Conservation (phyloP, 345 rosid genomes). For the Salix koriyanagi region DNA sequence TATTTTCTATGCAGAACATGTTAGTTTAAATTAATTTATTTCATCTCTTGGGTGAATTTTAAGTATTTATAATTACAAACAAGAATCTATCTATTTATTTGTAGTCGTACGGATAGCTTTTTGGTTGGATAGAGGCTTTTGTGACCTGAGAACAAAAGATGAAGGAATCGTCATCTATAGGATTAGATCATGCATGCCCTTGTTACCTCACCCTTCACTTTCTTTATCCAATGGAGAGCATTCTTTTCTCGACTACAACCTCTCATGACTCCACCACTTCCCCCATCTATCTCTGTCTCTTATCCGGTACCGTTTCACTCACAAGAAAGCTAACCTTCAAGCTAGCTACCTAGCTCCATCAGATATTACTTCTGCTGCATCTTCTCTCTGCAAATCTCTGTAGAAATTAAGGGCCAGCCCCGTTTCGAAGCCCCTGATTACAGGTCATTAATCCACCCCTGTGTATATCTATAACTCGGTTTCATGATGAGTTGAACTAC, state of each 20-base stretch:
- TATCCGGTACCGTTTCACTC: not conserved
- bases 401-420: not conserved
- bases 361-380: not conserved
- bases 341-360: not conserved
- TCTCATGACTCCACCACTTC: not conserved
- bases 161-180: not conserved
- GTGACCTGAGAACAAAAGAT: not conserved
- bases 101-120: not conserved
- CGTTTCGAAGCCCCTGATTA: not conserved
- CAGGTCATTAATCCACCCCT: slow-evolving; percentile 4
- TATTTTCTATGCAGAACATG: too few relatives aligned
- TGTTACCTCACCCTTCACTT: slow-evolving; percentile 26
- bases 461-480: too few relatives aligned
- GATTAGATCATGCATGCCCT: slow-evolving; percentile 7
- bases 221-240: slow-evolving; percentile 24
- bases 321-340: not conserved
- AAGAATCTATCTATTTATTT: not conserved
- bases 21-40: not conserved
- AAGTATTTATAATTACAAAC: not conserved
- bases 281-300: not conserved
- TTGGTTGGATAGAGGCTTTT: not conserved
- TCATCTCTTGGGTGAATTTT: not conserved
- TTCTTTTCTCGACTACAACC: not conserved
- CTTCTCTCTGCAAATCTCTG: not conserved
- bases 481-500: not conserved